Evolutionary conservation across 345 rosid genomes (phyloP).

Genomic region (Melaleuca alternifolia): DNA sequence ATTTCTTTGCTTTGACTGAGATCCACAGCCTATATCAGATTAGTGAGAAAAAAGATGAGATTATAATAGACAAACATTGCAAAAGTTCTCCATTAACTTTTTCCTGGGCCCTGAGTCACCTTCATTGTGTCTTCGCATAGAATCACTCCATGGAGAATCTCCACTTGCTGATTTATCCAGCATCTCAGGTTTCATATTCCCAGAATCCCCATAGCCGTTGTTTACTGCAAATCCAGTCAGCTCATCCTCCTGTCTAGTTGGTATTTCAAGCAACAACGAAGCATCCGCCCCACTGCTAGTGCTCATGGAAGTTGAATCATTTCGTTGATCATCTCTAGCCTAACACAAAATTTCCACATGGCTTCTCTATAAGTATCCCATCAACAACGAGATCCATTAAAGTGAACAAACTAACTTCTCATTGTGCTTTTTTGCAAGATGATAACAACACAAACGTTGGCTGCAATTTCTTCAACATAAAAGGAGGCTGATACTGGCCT

Average conservation of each 20-base stretch:
- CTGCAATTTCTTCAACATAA: not conserved
- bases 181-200: constrained; percentile 11
- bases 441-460: not conserved
- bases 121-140: not conserved
- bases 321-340: constrained; percentile 4
- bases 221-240: constrained; percentile 4
- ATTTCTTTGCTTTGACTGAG: not conserved
- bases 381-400: not conserved
- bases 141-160: not conserved
- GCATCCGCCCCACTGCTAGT: constrained; percentile 3
- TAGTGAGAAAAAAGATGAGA: constrained; percentile 12
- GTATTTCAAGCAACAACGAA: not conserved
- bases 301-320: constrained; percentile 8
- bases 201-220: constrained; percentile 8
- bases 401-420: not conserved
- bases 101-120: not conserved
- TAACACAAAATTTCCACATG: not conserved
- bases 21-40: constrained; percentile 1
- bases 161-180: constrained; percentile 4
- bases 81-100: not conserved
- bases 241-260: constrained; percentile 18
- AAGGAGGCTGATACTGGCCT: not conserved
- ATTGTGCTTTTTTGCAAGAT: not conserved
- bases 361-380: not conserved
- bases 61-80: constrained; percentile 1